These are phyloP conservation scores for Fusarium graminum DNA, from an alignment of 2,329 filamentous ascomycete species.

Conservation along the genomic window DNA sequence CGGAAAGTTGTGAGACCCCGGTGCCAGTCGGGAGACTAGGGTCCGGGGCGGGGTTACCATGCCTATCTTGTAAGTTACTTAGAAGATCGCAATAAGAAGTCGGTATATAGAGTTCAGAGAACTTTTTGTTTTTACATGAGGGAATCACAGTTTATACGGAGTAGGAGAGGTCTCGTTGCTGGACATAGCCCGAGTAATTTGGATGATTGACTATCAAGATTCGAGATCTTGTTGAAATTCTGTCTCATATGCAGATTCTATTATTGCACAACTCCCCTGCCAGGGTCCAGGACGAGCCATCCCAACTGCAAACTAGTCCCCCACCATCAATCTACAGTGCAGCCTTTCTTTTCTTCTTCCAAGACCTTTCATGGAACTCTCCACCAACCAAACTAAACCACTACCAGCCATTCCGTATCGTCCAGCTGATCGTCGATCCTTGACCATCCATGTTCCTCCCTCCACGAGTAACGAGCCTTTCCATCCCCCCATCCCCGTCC, in stretches of 20 bases:
- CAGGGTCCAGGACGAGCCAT: conserved; percentile 21
- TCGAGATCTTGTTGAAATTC: neutral
- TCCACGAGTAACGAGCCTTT: conserved; percentile 4
- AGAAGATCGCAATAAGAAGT: neutral
- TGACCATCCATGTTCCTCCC: conserved; percentile 8
- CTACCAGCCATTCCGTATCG: conserved; percentile 1
- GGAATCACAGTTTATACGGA: neutral
- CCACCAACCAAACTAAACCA: conserved; percentile 37
- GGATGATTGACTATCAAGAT: neutral
- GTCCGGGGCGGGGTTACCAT: neutral
- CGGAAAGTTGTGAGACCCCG: conserved; percentile 17
- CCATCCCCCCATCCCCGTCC: conserved; percentile 11
- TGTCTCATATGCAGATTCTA: neutral
- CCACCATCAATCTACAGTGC: conserved; percentile 21
- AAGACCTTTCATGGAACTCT: conserved; percentile 7
- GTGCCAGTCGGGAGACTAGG: conserved; percentile 23
- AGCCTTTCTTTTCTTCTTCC: conserved; percentile 7
- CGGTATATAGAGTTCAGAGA: neutral
- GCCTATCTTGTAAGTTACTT: neutral
- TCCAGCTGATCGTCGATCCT: conserved; percentile 41
- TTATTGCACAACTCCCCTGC: neutral
- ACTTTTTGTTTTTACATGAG: neutral
- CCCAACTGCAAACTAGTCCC: conserved; percentile 15
- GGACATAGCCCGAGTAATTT: neutral
- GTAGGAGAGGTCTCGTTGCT: neutral